Conservation (phyloP, 2,329 filamentous ascomycete species). For the Cryoendolithus antarcticus region DNA sequence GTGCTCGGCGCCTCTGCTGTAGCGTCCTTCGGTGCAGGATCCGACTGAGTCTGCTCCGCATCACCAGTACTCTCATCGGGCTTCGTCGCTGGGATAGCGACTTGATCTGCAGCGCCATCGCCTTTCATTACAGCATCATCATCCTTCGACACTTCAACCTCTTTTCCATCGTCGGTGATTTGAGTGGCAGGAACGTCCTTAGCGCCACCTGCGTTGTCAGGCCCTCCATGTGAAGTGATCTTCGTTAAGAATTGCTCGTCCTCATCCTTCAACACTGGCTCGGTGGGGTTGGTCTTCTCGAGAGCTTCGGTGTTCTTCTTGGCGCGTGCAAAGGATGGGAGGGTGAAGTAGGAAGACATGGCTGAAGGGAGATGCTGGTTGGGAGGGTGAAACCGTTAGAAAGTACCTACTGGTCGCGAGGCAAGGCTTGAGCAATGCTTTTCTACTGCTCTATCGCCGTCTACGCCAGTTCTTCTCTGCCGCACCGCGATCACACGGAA, state of each 20-base stretch:
- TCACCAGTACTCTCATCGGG: slow-evolving; percentile 24
- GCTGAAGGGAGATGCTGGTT: not conserved
- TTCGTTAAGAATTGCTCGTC: slow-evolving; percentile 46
- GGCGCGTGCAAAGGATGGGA: slow-evolving; percentile 23
- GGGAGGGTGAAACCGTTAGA: too few species aligned
- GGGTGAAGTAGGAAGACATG: slow-evolving; percentile 23
- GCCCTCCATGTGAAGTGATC: slow-evolving; percentile 36
- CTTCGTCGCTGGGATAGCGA: slow-evolving; percentile 18
- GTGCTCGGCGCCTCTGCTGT: not conserved
- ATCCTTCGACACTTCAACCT: slow-evolving; percentile 18
- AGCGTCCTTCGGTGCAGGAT: slow-evolving; percentile 15
- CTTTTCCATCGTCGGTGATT: slow-evolving; percentile 22
- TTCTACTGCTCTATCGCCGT: too few species aligned
- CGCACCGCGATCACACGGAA: too few species aligned
- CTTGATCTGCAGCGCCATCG: slow-evolving; percentile 11
- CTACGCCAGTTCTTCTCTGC: too few species aligned
- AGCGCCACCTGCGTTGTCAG: slow-evolving; percentile 26
- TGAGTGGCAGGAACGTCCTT: slow-evolving; percentile 7
- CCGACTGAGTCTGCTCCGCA: slow-evolving; percentile 9
- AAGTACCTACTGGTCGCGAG: too few species aligned
- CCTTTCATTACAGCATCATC: slow-evolving; percentile 9
- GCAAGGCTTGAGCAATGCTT: too few species aligned
- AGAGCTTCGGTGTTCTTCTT: slow-evolving; percentile 25
- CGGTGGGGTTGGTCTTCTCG: slow-evolving; percentile 22
- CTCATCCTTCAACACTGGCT: slow-evolving; percentile 45